Evolutionary conservation across 768 basidiomycete genomes (phyloP).

Genomic region (Lentinula raphanica): DNA sequence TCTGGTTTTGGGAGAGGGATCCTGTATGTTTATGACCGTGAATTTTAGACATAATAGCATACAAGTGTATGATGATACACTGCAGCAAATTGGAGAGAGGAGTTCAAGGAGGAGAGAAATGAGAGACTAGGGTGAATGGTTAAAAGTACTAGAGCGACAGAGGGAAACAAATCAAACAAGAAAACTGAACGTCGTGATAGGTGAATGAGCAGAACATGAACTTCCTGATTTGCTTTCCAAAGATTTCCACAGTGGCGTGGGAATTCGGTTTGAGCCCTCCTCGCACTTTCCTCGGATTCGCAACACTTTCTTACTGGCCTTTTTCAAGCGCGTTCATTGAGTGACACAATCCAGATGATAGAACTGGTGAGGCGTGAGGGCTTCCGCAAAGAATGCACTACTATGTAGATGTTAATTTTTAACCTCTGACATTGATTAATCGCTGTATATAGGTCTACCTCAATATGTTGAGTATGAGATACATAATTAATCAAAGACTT

Average conservation of each 20-base stretch:
- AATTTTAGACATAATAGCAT: constrained; percentile 42
- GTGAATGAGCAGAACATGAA: constrained; percentile 3
- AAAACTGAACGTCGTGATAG: constrained; percentile 4
- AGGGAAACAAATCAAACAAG: constrained; percentile 1
- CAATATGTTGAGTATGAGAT: background rate
- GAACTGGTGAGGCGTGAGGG: no score
- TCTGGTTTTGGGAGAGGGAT: constrained; percentile 70
- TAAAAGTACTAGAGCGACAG: background rate
- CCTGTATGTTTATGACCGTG: constrained; percentile 57
- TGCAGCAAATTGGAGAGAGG: background rate
- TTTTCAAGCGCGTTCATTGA: no score
- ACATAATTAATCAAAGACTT: no score
- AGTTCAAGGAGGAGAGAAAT: constrained; percentile 5
- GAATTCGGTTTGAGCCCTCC: background rate
- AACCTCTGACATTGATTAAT: no score
- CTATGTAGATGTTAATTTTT: background rate
- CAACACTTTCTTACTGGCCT: no score
- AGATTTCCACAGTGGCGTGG: background rate
- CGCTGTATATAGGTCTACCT: no score
- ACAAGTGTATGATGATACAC: constrained; percentile 17
- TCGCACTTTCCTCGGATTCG: no score
- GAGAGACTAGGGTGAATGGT: constrained; percentile 3
- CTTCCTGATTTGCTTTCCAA: background rate
- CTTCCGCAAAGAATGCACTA: background rate
- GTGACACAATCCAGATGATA: no score